phyloP scores from a whole-genome alignment of 1,284 basidiomycete species.

The Cutaneotrichosporon cyanovorans region DNA sequence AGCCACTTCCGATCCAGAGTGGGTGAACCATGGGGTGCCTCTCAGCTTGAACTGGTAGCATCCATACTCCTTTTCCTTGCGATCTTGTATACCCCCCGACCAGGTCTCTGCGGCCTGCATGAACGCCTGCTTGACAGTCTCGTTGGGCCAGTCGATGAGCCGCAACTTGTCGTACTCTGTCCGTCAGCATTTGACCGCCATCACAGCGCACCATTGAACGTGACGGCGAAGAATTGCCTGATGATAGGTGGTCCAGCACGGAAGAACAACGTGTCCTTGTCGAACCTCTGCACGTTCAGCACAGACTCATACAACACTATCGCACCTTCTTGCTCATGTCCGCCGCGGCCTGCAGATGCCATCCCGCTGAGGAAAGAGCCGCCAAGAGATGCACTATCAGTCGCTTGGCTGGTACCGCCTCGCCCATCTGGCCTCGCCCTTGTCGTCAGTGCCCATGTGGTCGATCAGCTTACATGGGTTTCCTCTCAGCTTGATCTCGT shows the following conservation, averaged over 20 bases:
- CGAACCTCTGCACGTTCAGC: constrained; percentile 24
- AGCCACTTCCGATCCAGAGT: constrained; percentile 22
- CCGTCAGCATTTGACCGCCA: background rate
- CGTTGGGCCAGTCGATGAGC: constrained; percentile 37
- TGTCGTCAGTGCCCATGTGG: background rate
- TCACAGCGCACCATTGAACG: constrained; percentile 29
- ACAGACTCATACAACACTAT: background rate
- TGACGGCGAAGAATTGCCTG: constrained; percentile 30
- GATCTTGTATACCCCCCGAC: constrained; percentile 31
- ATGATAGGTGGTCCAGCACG: constrained; percentile 24
- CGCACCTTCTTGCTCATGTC: constrained; percentile 12
- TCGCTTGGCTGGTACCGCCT: constrained; percentile 30
- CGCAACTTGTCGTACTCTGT: constrained; percentile 32
- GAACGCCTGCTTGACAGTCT: constrained; percentile 23
- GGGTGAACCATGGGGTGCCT: constrained; percentile 34
- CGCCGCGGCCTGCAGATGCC: constrained; percentile 26
- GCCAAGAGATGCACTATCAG: constrained; percentile 31
- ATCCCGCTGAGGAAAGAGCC: constrained; percentile 24
- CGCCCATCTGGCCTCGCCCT: constrained; percentile 32
- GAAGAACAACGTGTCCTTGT: constrained; percentile 39
- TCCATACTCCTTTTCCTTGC: constrained; percentile 27
- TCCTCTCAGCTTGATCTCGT: constrained; percentile 35
- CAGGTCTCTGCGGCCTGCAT: constrained; percentile 24
- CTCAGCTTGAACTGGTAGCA: constrained; percentile 35
- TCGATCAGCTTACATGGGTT: constrained; percentile 25